Percentiles rank a stretch among this genome's conserved stretches.
Evolutionary conservation across 768 basidiomycete species (phyloP).

Genomic region (Mycena belliarum): DNA sequence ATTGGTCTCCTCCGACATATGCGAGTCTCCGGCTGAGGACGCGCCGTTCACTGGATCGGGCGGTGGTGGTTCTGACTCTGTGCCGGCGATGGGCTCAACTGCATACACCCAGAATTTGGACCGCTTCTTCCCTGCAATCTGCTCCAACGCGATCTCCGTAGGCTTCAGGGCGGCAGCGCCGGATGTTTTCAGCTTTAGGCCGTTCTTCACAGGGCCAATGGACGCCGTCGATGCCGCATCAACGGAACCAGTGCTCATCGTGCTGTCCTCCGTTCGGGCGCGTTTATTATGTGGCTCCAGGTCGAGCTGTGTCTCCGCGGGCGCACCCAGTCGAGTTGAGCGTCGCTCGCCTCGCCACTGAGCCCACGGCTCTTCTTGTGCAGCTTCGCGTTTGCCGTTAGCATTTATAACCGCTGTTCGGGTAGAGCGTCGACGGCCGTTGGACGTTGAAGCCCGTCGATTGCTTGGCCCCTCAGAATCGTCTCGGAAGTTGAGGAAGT

Average conservation of each 20-base stretch:
- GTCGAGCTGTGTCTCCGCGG: slow-evolving; percentile 52
- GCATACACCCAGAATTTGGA: slow-evolving; percentile 91
- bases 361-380: slow-evolving; percentile 51
- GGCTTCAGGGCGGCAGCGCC: slow-evolving; percentile 71
- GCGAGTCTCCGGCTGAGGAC: slow-evolving; percentile 6
- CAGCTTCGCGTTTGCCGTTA: slow-evolving; percentile 53
- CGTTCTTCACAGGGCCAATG: slow-evolving; percentile 34
- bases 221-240: slow-evolving; percentile 37
- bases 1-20: slow-evolving; percentile 4
- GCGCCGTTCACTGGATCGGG: slow-evolving; percentile 25
- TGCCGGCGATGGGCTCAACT: slow-evolving; percentile 63
- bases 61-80: slow-evolving; percentile 22
- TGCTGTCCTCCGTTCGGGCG: slow-evolving; percentile 77
- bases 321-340: slow-evolving; percentile 64
- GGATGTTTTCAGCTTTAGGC: slow-evolving; percentile 49
- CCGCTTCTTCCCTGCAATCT: slow-evolving; percentile 77
- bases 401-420: slow-evolving; percentile 48
- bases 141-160: slow-evolving; percentile 72
- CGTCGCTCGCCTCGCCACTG: slow-evolving; percentile 78
- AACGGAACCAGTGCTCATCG: slow-evolving; percentile 54
- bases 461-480: slow-evolving; percentile 44
- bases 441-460: slow-evolving; percentile 33
- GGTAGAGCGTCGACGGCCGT: slow-evolving; percentile 53
- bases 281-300: slow-evolving; percentile 59
- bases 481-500: slow-evolving; percentile 43